Conservation (phyloP, 768 basidiomycete genomes). For the Tulasnella sp. region DNA sequence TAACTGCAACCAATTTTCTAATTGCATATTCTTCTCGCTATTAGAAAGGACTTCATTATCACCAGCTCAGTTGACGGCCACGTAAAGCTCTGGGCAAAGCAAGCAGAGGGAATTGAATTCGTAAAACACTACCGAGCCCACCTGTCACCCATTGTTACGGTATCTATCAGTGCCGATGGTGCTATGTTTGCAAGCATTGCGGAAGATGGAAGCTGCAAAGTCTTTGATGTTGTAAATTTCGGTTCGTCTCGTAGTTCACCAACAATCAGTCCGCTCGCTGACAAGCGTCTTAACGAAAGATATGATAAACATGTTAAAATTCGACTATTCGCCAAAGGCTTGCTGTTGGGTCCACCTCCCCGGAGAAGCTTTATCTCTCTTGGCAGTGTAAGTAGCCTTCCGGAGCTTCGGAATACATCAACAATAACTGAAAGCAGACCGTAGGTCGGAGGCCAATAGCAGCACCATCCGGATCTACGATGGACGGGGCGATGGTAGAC, state of each 20-base stretch:
- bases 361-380: constrained; percentile 76
- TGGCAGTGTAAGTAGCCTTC: constrained; percentile 65
- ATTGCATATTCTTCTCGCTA: not conserved
- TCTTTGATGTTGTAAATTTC: constrained; percentile 97
- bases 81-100: constrained; percentile 99
- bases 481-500: constrained; percentile 73
- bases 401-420: constrained; percentile 11
- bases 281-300: constrained; percentile 42
- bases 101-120: constrained; percentile 90
- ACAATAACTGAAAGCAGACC: constrained; percentile 15
- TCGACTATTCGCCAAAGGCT: constrained; percentile 75
- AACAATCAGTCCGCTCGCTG: not conserved
- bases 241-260: constrained; percentile 45
- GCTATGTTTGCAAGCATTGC: constrained; percentile 85
- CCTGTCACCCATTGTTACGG: constrained; percentile 62
- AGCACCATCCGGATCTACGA: constrained; percentile 85
- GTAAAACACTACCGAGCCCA: constrained; percentile 98
- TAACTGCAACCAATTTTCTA: not conserved
- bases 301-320: constrained; percentile 97
- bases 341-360: constrained; percentile 94
- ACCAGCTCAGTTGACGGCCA: constrained; percentile 95
- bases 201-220: constrained; percentile 86
- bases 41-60: constrained; percentile 84
- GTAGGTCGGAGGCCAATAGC: constrained; percentile 67
- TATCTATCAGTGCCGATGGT: constrained; percentile 86